These are phyloP conservation scores for Skeletonema costatum DNA, from an alignment of 108 stramenopile species.

Conservation along the genomic window DNA sequence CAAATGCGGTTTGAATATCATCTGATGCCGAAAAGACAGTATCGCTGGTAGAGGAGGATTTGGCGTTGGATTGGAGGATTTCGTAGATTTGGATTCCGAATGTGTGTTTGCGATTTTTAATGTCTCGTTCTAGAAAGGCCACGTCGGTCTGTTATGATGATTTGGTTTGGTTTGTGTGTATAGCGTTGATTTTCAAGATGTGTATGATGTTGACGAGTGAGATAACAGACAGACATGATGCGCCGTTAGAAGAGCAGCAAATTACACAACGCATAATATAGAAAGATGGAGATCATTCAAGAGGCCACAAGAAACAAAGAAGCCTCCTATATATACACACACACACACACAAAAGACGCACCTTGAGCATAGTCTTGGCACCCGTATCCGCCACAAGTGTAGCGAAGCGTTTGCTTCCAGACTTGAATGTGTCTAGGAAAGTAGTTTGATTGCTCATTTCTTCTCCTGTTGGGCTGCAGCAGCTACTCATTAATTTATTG, in stretches of 20 bases:
- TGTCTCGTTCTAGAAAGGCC: slow-evolving; percentile 87
- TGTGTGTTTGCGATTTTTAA: slow-evolving; percentile 81
- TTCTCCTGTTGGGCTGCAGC: background rate
- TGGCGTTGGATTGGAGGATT: slow-evolving; percentile 48
- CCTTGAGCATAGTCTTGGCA: slow-evolving; percentile 92
- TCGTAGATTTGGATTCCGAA: slow-evolving; percentile 88
- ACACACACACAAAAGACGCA: slow-evolving; percentile 25
- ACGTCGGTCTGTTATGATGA: slow-evolving; percentile 68
- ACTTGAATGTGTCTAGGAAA: slow-evolving; percentile 24
- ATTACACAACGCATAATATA: background rate
- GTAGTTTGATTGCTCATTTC: slow-evolving; percentile 9
- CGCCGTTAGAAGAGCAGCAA: background rate
- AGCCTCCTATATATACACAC: background rate
- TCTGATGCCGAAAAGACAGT: slow-evolving; percentile 15
- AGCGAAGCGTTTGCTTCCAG: slow-evolving; percentile 28
- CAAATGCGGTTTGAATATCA: slow-evolving; percentile 44
- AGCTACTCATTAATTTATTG: background rate
- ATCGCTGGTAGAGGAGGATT: slow-evolving; percentile 4
- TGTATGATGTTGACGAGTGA: background rate
- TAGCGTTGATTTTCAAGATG: too few relatives aligned
- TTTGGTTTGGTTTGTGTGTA: background rate
- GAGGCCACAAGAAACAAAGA: slow-evolving; percentile 4
- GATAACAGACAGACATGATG: background rate
- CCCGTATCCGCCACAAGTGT: slow-evolving; percentile 70
- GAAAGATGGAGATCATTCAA: background rate